Evolutionary conservation across 2,329 filamentous ascomycete species (phyloP), one percentile per base, ranked within the genome.

Genomic region (Pseudocercospora crystallina): DNA sequence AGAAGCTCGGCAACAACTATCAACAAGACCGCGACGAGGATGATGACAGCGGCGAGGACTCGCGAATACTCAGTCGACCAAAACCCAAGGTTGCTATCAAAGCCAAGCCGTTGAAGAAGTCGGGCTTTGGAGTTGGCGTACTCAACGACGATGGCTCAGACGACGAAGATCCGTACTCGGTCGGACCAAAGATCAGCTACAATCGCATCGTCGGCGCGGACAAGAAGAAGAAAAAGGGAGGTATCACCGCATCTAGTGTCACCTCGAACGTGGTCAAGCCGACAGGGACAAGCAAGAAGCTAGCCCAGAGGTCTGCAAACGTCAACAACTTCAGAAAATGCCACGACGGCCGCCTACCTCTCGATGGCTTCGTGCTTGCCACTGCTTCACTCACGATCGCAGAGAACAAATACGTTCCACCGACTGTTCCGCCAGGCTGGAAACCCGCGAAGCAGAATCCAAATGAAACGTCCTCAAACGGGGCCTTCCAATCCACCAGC

Each of bases 121-220:
- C 86, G 2, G 89, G 87, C 0, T 89, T 97, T 57, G 92, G 92
- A 0, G 85, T 96, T 11, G 92, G 92, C 0, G 78, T 96, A 1
- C 72, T 97, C 39, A 96, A 97, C 62, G 92, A 96, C 60, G 94
- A 86, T 14, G 91, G 90, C 9, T 96, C 92, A 4, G 94, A 97
- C 60, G 91, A 96, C 39, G 94, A 97, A 62, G 91, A 96, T 63
- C 88, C 90, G 0, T 97, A 96, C 66, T 88, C 92, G 51, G 85
- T 97, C 46, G 92, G 92, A 0, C 94, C 94, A 0, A 86, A 84
- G 59, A 95, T 96, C 67, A 89, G 86, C 10, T 96, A 95, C 70
- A 95, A 89, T 61, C 82, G 85, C 35, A 79, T 86, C 5, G 82
- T 96, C 53, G 90, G 89, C 13, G 87, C 85, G 0, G 86, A 91